phyloP scores from a whole-genome alignment of 345 rosid species.

The Sisymbrium irio region DNA sequence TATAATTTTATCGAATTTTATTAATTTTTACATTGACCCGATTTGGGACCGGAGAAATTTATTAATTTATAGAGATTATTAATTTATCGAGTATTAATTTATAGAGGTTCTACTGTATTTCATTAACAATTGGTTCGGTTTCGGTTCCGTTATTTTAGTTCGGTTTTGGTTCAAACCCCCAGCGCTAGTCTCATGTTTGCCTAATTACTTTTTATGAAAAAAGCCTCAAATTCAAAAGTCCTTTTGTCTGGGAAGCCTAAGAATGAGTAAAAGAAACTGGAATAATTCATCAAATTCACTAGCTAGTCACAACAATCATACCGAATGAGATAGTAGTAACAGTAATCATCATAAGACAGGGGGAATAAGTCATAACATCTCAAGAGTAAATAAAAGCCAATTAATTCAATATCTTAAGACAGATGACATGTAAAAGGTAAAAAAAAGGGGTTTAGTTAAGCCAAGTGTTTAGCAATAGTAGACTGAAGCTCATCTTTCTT shows the following conservation, averaged over 20 bases:
- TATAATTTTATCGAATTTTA: no score
- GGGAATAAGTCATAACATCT: not conserved
- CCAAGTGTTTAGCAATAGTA: slow-evolving; percentile 58
- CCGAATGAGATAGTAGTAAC: no score
- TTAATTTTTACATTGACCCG: no score
- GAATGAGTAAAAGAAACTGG: not conserved
- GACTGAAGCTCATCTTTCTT: slow-evolving; percentile 69
- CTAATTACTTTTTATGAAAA: not conserved
- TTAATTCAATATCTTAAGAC: not conserved
- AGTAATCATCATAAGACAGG: not conserved
- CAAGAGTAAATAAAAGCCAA: not conserved
- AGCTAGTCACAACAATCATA: not conserved
- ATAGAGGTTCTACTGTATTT: no score
- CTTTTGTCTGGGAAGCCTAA: not conserved
- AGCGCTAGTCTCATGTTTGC: not conserved
- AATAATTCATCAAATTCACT: not conserved
- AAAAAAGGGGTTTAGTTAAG: not conserved
- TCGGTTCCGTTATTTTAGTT: no score
- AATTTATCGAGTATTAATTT: no score
- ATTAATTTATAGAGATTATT: no score
- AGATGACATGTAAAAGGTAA: not conserved
- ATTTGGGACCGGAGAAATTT: no score
- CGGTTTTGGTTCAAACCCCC: no score
- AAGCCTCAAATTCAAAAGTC: not conserved
- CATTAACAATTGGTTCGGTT: no score